Evolutionary conservation across 495 filamentous ascomycete species (phyloP).

Genomic region (Umbilicaria muhlenbergii): DNA sequence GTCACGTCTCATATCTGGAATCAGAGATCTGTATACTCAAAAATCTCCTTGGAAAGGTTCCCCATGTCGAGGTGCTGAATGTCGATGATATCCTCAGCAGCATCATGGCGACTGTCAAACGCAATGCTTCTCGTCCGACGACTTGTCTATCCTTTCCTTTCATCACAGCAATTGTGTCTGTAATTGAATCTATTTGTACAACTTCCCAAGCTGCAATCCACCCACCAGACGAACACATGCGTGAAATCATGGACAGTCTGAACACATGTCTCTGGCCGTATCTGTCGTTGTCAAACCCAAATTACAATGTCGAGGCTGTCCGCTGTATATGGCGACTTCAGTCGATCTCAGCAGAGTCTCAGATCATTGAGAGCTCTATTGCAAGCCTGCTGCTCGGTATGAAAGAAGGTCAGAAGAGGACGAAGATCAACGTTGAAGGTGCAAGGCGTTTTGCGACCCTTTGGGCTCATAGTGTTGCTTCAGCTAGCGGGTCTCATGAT

Average conservation of each 20-base stretch:
- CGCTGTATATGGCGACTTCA: constrained; percentile 77
- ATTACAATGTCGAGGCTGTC: constrained; percentile 86
- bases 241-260: constrained; percentile 48
- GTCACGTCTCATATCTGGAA: constrained; percentile 5
- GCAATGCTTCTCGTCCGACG: not conserved
- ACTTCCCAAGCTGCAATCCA: too few relatives aligned
- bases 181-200: constrained; percentile 28
- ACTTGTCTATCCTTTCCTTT: not conserved
- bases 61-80: not conserved
- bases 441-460: constrained; percentile 54
- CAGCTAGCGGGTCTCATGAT: not conserved
- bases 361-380: constrained; percentile 64
- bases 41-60: constrained; percentile 4
- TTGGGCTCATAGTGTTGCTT: constrained; percentile 57
- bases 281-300: constrained; percentile 63
- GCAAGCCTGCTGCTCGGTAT: constrained; percentile 52
- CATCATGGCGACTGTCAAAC: constrained; percentile 1
- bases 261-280: constrained; percentile 62
- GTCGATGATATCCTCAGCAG: constrained; percentile 3
- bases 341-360: constrained; percentile 38
- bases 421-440: constrained; percentile 26
- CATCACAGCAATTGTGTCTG: constrained; percentile 41
- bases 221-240: constrained; percentile 29
- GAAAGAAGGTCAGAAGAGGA: constrained; percentile 24
- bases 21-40: constrained; percentile 5